phyloP scores from a whole-genome alignment of 116 monocot species.

The Iris pallida region DNA sequence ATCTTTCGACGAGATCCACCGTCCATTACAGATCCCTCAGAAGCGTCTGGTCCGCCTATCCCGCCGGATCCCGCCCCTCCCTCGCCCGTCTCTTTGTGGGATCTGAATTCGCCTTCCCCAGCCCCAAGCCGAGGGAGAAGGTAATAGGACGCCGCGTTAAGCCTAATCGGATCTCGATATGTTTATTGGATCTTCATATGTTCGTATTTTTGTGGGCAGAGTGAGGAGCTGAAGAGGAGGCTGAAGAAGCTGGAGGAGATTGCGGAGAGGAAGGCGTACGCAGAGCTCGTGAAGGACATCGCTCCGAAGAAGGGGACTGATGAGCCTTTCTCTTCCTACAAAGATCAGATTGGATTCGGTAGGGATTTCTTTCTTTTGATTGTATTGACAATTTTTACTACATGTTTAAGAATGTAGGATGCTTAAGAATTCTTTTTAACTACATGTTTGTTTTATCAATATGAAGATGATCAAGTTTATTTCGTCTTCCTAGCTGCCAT shows the following conservation, averaged over 20 bases:
- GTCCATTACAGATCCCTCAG: slow-evolving; percentile 52
- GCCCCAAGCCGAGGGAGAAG: slow-evolving; percentile 26
- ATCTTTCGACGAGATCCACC: slow-evolving; percentile 24
- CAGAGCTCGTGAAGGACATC: slow-evolving; percentile 27
- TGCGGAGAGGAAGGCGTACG: slow-evolving; percentile 27
- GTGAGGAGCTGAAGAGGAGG: slow-evolving; percentile 23
- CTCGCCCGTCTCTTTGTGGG: slow-evolving; percentile 21
- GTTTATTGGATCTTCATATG: neutral
- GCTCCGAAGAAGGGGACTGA: slow-evolving; percentile 12
- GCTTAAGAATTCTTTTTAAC: too few species aligned
- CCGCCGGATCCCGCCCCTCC: slow-evolving; percentile 45
- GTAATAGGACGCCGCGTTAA: neutral
- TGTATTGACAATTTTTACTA: neutral
- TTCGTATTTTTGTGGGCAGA: slow-evolving; percentile 9
- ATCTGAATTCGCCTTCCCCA: slow-evolving; percentile 16
- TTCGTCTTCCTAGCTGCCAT: too few species aligned
- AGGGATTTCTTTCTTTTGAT: neutral
- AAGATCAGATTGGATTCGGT: slow-evolving; percentile 30
- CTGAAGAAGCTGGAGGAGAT: slow-evolving; percentile 26
- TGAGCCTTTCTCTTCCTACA: slow-evolving; percentile 25
- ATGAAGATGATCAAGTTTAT: too few species aligned
- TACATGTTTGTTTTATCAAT: too few species aligned
- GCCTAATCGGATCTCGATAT: neutral
- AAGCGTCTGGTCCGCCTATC: slow-evolving; percentile 47
- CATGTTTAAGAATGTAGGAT: too few species aligned